Conservation (phyloP, 768 basidiomycete genomes). For the Psilocybe sp. region DNA sequence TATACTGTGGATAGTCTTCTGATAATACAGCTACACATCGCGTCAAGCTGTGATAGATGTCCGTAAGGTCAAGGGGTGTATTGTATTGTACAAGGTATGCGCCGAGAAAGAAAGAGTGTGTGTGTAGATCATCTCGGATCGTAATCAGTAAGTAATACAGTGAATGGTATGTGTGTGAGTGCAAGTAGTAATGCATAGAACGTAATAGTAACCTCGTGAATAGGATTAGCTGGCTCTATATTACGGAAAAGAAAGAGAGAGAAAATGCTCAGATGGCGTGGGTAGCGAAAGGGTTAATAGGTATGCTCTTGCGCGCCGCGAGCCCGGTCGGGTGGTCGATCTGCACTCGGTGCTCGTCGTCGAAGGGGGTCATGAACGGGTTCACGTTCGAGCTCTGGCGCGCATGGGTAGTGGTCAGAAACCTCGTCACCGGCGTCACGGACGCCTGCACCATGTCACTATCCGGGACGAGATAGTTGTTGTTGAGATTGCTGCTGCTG, state of each 20-base stretch:
- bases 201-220: constrained; percentile 1
- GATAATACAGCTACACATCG: too few species aligned
- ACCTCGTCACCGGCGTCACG: constrained; percentile 39
- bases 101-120: too few species aligned
- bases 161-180: not conserved
- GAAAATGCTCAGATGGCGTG: constrained; percentile 17
- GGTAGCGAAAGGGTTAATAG: constrained; percentile 49
- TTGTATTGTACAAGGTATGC: too few species aligned
- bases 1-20: too few species aligned
- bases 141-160: too few species aligned
- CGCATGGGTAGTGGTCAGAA: constrained; percentile 41
- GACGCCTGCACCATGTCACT: constrained; percentile 1
- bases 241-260: not conserved
- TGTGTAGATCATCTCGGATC: too few species aligned
- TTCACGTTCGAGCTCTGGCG: constrained; percentile 36
- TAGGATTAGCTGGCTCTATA: not conserved
- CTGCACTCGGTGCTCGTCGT: constrained; percentile 54
- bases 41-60: too few species aligned
- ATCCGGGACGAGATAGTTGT: not conserved
- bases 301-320: constrained; percentile 41
- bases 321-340: constrained; percentile 21
- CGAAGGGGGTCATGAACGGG: constrained; percentile 79
- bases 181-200: not conserved
- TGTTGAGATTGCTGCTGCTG: too few species aligned
- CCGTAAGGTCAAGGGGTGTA: too few species aligned